A percentile compares a stretch with the other conserved stretches of the same genome.
Evolutionary conservation across 805 yeast species (phyloP).

Genomic region (Millerozyma acaciae): DNA sequence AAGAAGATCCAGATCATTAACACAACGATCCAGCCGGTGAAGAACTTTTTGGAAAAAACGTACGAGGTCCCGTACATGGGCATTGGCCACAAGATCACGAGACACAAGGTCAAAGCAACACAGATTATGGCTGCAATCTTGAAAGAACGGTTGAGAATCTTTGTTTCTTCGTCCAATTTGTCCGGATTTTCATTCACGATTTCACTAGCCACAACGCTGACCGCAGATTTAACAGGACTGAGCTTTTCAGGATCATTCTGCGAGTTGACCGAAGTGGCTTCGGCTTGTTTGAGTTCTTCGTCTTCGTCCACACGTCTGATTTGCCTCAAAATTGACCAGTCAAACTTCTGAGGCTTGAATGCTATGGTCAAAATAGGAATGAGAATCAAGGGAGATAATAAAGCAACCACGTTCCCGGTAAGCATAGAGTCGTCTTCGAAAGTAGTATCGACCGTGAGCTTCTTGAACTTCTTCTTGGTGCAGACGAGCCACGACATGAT

Average conservation of each 20-base stretch:
- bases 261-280: constrained; percentile 14
- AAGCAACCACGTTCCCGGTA: constrained; percentile 81
- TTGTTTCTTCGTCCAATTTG: constrained; percentile 46
- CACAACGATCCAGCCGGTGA: constrained; percentile 87
- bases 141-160: constrained; percentile 51
- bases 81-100: constrained; percentile 85
- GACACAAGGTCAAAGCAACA: constrained; percentile 53
- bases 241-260: constrained; percentile 24
- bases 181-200: constrained; percentile 25
- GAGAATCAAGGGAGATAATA: constrained; percentile 65
- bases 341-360: constrained; percentile 69
- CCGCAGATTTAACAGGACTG: constrained; percentile 34
- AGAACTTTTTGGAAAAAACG: constrained; percentile 69
- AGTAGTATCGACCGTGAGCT: constrained; percentile 42
- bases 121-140: constrained; percentile 61
- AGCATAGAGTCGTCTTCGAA: constrained; percentile 87
- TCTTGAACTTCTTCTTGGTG: constrained; percentile 32
- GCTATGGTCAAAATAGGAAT: constrained; percentile 61
- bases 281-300: constrained; percentile 53
- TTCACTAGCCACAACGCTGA: constrained; percentile 37
- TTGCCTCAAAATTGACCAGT: constrained; percentile 59
- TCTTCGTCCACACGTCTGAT: constrained; percentile 71
- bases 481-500: constrained; percentile 53
- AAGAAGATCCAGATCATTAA: constrained; percentile 78
- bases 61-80: constrained; percentile 86